Evolutionary conservation across 2,329 filamentous ascomycete species (phyloP).

Genomic region (Cordyceps farinosa): DNA sequence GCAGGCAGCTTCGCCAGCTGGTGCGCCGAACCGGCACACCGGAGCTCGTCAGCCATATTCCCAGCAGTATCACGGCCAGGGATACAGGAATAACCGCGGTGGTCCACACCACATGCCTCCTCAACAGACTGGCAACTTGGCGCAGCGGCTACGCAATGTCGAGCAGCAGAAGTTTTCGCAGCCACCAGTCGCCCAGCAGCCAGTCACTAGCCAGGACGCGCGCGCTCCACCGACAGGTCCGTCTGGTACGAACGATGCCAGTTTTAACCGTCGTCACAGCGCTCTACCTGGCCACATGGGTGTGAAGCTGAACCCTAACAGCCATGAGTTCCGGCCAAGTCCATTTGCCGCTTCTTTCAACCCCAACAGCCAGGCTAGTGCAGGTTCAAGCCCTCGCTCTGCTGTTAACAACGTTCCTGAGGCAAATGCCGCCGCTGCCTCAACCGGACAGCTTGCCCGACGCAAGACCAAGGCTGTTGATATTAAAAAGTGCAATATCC

Average conservation of each 20-base stretch:
- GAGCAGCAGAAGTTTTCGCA: constrained; percentile 51
- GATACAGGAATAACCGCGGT: constrained; percentile 47
- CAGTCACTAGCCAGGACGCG: constrained; percentile 59
- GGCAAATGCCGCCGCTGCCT: constrained; percentile 22
- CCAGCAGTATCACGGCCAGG: constrained; percentile 44
- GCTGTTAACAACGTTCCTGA: constrained; percentile 49
- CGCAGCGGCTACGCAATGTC: constrained; percentile 48
- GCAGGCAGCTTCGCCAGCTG: constrained; percentile 29
- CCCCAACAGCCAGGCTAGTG: constrained; percentile 62
- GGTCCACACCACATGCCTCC: constrained; percentile 41
- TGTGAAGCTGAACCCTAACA: constrained; percentile 61
- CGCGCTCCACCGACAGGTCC: constrained; percentile 74
- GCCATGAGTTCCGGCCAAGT: constrained; percentile 80
- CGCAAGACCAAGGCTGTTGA: constrained; percentile 72
- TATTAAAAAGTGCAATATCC: constrained; percentile 62
- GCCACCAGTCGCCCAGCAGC: constrained; percentile 40
- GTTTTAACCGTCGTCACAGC: constrained; percentile 52
- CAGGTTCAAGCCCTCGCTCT: constrained; percentile 68
- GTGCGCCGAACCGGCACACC: constrained; percentile 40
- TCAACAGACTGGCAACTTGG: constrained; percentile 44
- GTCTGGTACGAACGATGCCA: constrained; percentile 50
- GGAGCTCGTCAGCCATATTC: constrained; percentile 48
- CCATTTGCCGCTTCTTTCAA: constrained; percentile 78
- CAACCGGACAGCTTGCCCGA: constrained; percentile 53
- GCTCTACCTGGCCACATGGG: constrained; percentile 49